Evolutionary conservation across 129 eudicot species (phyloP).

Genomic region (Daucus carota): DNA sequence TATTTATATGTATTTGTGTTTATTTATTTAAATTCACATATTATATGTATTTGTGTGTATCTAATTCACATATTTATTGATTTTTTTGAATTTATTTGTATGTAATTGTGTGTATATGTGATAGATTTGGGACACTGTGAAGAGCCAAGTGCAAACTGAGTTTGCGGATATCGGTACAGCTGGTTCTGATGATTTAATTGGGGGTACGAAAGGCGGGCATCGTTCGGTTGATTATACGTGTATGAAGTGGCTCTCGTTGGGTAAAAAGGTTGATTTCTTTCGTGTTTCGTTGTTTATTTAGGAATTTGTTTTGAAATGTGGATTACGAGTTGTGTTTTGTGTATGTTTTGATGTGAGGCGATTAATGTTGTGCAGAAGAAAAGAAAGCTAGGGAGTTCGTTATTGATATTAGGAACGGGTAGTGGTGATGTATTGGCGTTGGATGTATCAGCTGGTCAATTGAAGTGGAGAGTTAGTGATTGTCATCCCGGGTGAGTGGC

Average conservation of each 20-base stretch:
- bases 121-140: conserved; percentile 90
- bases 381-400: conserved; percentile 70
- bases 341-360: neutral
- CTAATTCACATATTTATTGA: neutral
- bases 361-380: conserved; percentile 47
- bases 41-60: neutral
- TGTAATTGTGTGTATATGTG: conserved; percentile 9
- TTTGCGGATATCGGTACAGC: conserved; percentile 53
- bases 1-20: too few relatives aligned
- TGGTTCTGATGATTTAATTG: conserved; percentile 42
- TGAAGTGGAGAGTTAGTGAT: conserved; percentile 81
- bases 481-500: conserved; percentile 94
- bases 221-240: conserved; percentile 92
- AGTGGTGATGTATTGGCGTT: conserved; percentile 85
- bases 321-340: neutral
- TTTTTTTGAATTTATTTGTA: neutral
- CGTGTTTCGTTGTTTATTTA: neutral
- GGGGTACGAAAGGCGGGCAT: conserved; percentile 57
- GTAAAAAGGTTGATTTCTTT: conserved; percentile 46
- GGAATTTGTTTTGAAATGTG: neutral
- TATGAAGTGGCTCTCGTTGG: conserved; percentile 78
- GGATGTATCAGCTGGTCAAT: conserved; percentile 80
- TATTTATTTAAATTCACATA: too few relatives aligned
- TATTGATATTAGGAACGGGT: conserved; percentile 80
- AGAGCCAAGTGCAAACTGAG: conserved; percentile 87